Evolutionary conservation across 2,329 filamentous ascomycete genomes (phyloP), one percentile per base, ranked within the genome.

Genomic region (Aspergillus sp.): DNA sequence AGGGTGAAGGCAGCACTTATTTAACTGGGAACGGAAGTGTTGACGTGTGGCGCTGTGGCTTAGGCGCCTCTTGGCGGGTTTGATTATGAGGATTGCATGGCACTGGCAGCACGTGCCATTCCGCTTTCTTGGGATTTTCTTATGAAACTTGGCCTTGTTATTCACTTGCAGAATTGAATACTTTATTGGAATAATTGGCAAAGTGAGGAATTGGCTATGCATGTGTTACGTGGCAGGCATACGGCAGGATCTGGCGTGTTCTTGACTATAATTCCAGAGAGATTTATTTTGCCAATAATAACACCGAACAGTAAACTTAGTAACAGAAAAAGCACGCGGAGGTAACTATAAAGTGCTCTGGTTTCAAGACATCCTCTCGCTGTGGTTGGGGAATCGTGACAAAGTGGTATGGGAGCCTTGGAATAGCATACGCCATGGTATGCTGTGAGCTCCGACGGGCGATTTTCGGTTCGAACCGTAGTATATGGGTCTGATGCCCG

Each of bases 11-110:
- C 69, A 72, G 63, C 68, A 72, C 63, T 49, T 58, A 49, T 60
- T 46, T 42, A 42, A 37, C 12, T 37, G 34, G 30, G 8, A 42
- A 20, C 42, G 47, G 44, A 49, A 45, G 57, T 45, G 57, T 61
- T 68, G 64, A 64, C 58, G 58, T 68, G 68, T 71, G 66, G 68
- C 70, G 66, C 61, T 66, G 70, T 73, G 71, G 70, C 72, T 73
- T 68, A 68, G 71, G 65, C 9, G 1, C 27, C 27, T 48, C 66
- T 70, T 68, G 66, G 62, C 51, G 22, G 30, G 27, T 30, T 30
- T 49, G 44, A 37, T 19, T 41, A 22, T 47, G 15, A 42, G 19
- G 22, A 27, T 34, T 42, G 33, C 41, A 49, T 42, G 42, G 56
- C 57, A 30, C 27, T 24, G 27, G 27, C 27, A 30, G 27, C 27